Percentiles rank a stretch among this genome's conserved stretches.
phyloP scores from a whole-genome alignment of 805 yeast genomes.

The Wickerhamiella parazyma region DNA sequence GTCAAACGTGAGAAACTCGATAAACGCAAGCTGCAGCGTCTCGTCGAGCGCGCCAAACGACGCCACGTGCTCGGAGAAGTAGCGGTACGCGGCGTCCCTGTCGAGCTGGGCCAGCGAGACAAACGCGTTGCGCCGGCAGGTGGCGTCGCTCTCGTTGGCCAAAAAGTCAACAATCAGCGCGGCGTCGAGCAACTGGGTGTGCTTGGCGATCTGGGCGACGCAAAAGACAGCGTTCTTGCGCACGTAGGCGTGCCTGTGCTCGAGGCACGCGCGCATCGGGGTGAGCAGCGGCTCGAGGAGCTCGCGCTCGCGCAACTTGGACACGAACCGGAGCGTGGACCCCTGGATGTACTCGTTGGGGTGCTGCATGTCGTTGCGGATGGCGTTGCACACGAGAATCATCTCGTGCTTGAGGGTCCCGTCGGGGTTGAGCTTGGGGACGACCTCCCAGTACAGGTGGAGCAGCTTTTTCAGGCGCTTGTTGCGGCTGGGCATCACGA shows the following conservation, averaged over 20 bases:
- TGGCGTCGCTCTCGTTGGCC: constrained; percentile 74
- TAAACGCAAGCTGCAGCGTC: constrained; percentile 71
- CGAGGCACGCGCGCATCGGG: constrained; percentile 76
- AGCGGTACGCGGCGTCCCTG: constrained; percentile 72
- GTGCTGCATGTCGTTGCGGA: constrained; percentile 93
- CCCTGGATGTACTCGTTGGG: constrained; percentile 97
- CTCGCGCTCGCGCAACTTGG: constrained; percentile 85
- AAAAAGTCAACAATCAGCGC: constrained; percentile 64
- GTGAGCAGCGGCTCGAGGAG: constrained; percentile 92
- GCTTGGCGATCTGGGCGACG: constrained; percentile 64
- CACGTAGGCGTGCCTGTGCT: constrained; percentile 95
- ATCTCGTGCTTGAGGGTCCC: constrained; percentile 95
- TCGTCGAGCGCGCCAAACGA: constrained; percentile 60
- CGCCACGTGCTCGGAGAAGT: constrained; percentile 55
- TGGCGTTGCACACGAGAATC: constrained; percentile 96
- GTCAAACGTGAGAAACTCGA: constrained; percentile 83
- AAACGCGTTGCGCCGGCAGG: constrained; percentile 92
- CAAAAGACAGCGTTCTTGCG: constrained; percentile 95
- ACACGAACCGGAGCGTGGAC: constrained; percentile 79
- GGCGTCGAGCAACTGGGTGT: constrained; percentile 71
- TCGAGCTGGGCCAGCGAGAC: constrained; percentile 70
- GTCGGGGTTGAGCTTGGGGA: constrained; percentile 74
- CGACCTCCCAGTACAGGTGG: constrained; percentile 95
- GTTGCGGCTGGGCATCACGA: constrained; percentile 89
- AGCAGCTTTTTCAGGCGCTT: constrained; percentile 84